Conservation (phyloP, 1,284 basidiomycete genomes). For the Ceratobasidium sp. region DNA sequence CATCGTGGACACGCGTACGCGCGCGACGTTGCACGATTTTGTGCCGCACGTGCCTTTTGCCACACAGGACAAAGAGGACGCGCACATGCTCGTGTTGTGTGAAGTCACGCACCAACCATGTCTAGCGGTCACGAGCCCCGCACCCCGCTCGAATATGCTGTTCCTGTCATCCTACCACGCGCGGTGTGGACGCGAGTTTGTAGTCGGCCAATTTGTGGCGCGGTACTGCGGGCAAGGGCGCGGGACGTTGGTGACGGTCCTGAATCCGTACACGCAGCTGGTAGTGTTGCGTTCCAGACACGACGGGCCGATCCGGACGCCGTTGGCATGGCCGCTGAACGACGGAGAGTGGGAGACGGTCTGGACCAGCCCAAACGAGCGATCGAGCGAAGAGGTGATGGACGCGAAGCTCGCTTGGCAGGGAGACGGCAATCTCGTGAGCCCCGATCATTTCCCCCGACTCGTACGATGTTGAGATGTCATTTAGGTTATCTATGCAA, state of each 20-base stretch:
- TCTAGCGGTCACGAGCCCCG: constrained; percentile 24
- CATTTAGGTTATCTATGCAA: constrained; percentile 46
- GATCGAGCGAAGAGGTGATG: constrained; percentile 17
- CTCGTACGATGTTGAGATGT: not conserved
- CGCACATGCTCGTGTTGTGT: constrained; percentile 27
- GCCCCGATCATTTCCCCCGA: not conserved
- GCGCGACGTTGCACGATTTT: constrained; percentile 38
- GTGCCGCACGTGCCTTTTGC: constrained; percentile 42
- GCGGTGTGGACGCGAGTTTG: constrained; percentile 17
- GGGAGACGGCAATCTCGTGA: constrained; percentile 47
- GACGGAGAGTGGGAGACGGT: constrained; percentile 34
- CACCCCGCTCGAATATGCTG: constrained; percentile 30
- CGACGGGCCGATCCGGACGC: constrained; percentile 24
- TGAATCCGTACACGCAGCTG: constrained; percentile 46
- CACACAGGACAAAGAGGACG: constrained; percentile 1
- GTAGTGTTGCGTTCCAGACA: constrained; percentile 43
- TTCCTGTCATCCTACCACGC: constrained; percentile 34
- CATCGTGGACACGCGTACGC: constrained; percentile 35
- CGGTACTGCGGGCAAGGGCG: constrained; percentile 30
- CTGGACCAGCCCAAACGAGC: constrained; percentile 40
- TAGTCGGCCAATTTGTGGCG: constrained; percentile 33
- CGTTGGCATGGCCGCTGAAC: constrained; percentile 44
- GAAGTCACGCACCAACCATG: constrained; percentile 12
- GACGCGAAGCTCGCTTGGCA: constrained; percentile 43
- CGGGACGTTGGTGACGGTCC: constrained; percentile 37